phyloP scores from a whole-genome alignment of 2,329 filamentous ascomycete species.

The Pezicula carpinea region DNA sequence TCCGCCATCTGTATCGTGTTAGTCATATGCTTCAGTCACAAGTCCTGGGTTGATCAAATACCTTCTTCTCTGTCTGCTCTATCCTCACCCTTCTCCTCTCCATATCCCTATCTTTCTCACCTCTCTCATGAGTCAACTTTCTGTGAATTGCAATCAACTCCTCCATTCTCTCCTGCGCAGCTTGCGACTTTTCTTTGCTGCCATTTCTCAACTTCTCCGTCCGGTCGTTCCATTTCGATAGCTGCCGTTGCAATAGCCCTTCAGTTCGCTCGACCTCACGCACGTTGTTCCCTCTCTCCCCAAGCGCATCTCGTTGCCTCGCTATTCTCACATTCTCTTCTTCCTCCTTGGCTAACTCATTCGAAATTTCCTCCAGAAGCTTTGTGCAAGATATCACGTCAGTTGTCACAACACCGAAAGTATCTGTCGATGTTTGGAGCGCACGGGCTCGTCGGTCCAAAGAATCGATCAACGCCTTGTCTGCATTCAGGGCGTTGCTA shows the following conservation, averaged over 20 bases:
- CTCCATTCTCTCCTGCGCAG: slow-evolving; percentile 86
- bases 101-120: slow-evolving; percentile 85
- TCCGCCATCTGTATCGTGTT: slow-evolving; percentile 74
- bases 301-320: slow-evolving; percentile 79
- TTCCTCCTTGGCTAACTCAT: slow-evolving; percentile 85
- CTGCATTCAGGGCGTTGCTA: slow-evolving; percentile 68
- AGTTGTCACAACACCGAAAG: slow-evolving; percentile 75
- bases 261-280: slow-evolving; percentile 89
- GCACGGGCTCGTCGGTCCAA: slow-evolving; percentile 85
- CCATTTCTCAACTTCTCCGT: slow-evolving; percentile 80
- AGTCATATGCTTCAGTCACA: slow-evolving; percentile 17
- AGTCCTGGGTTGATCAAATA: slow-evolving; percentile 34
- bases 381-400: slow-evolving; percentile 88
- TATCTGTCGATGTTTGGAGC: slow-evolving; percentile 86
- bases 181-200: slow-evolving; percentile 73
- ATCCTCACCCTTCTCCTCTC: slow-evolving; percentile 89
- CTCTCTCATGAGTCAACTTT: slow-evolving; percentile 76
- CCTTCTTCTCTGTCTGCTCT: slow-evolving; percentile 98
- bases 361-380: slow-evolving; percentile 78
- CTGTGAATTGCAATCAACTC: slow-evolving; percentile 76
- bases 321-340: slow-evolving; percentile 79
- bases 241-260: slow-evolving; percentile 74
- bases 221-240: slow-evolving; percentile 79
- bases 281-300: slow-evolving; percentile 83
- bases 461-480: slow-evolving; percentile 81